Evolutionary conservation across 2,329 filamentous ascomycete species (phyloP).

Genomic region (Dothistroma pini): DNA sequence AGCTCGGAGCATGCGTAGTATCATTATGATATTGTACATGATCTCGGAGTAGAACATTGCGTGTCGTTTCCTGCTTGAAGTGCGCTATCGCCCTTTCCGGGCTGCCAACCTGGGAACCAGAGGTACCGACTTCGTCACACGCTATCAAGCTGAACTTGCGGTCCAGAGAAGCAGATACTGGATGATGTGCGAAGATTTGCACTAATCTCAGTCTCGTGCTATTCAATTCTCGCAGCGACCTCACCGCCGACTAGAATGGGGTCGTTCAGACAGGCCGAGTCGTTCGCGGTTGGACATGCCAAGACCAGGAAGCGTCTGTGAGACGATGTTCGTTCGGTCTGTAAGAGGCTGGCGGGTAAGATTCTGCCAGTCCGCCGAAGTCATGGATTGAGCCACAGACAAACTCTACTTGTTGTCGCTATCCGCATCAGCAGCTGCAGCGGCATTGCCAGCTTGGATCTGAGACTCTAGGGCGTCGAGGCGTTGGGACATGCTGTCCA

Average conservation of each 20-base stretch:
- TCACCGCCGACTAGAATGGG: not conserved
- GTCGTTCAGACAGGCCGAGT: not conserved
- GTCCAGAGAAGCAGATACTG: no score
- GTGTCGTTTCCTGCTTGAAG: not conserved
- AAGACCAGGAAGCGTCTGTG: not conserved
- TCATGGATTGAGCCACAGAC: not conserved
- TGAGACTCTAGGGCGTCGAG: constrained; percentile 79
- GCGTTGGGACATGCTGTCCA: constrained; percentile 90
- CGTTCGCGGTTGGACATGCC: not conserved
- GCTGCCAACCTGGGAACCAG: no score
- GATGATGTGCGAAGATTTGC: no score
- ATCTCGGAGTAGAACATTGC: not conserved
- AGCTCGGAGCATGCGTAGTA: not conserved
- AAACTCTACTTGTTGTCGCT: constrained; percentile 6
- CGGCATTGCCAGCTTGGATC: constrained; percentile 55
- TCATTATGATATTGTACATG: not conserved
- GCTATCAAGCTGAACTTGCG: no score
- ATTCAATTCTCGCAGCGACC: not conserved
- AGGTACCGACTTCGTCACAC: no score
- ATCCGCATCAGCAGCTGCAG: constrained; percentile 9
- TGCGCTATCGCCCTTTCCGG: no score
- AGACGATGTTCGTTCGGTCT: not conserved
- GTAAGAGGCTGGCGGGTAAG: not conserved
- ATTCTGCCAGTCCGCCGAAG: not conserved
- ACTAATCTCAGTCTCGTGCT: no score